These are phyloP conservation scores for Bruguiera sexangula DNA, from an alignment of 345 rosid genomes.

Conservation along the genomic window DNA sequence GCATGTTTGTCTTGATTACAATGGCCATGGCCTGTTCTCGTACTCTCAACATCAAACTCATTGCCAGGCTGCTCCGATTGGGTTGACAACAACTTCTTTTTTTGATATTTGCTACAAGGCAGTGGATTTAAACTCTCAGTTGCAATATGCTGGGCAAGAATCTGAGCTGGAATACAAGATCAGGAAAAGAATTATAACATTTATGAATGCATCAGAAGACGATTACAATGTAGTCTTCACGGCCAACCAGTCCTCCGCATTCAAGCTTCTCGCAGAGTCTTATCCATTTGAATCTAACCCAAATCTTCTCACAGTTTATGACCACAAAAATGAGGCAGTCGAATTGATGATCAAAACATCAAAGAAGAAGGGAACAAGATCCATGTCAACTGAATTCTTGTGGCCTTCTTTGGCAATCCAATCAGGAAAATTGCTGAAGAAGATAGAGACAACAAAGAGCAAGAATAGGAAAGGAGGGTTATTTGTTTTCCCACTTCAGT, in stretches of 20 bases:
- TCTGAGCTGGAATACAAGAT: constrained; percentile 43
- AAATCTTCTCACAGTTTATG: constrained; percentile 72
- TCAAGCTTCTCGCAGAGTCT: constrained; percentile 67
- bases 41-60: constrained; percentile 41
- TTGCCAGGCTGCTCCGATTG: not conserved
- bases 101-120: constrained; percentile 49
- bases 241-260: constrained; percentile 67
- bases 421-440: constrained; percentile 50
- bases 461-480: constrained; percentile 49
- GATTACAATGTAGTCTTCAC: constrained; percentile 67
- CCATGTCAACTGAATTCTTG: constrained; percentile 54
- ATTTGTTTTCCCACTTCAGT: constrained; percentile 79
- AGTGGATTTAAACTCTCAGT: constrained; percentile 37
- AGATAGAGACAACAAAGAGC: constrained; percentile 34
- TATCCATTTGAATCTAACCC: constrained; percentile 53
- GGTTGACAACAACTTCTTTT: constrained; percentile 33
- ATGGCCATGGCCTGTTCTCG: constrained; percentile 75
- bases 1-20: constrained; percentile 60
- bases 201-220: constrained; percentile 73
- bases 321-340: constrained; percentile 66
- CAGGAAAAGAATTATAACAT: constrained; percentile 51
- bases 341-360: constrained; percentile 48
- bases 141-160: constrained; percentile 40
- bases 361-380: constrained; percentile 58
- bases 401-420: constrained; percentile 59